Evolutionary conservation across 1,139 yeast species (phyloP).

Genomic region (Scheffersomyces insectosa): DNA sequence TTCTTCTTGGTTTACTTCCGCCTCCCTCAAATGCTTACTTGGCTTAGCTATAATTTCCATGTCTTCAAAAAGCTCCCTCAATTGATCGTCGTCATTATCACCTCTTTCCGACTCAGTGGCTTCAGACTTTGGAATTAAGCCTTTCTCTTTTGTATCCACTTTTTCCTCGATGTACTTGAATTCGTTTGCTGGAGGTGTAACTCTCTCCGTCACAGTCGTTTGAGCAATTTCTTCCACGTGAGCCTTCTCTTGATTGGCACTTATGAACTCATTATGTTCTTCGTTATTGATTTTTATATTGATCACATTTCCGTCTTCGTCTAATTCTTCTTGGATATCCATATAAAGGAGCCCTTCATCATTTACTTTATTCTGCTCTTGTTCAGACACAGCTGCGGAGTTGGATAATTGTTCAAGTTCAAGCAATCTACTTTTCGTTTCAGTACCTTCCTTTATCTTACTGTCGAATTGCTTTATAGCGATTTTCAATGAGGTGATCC

Average conservation of each 20-base stretch:
- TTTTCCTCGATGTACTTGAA: slow-evolving; percentile 9
- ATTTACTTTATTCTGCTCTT: slow-evolving; percentile 14
- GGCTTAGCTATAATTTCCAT: slow-evolving; percentile 39
- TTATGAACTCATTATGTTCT: neutral
- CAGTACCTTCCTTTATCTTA: slow-evolving; percentile 47
- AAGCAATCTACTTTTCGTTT: slow-evolving; percentile 16
- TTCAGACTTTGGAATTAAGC: neutral
- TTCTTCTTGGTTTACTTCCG: slow-evolving; percentile 17
- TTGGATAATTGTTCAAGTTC: neutral
- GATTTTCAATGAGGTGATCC: slow-evolving; percentile 34
- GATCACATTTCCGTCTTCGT: slow-evolving; percentile 72
- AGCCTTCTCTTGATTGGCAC: too few relatives aligned
- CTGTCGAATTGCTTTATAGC: slow-evolving; percentile 38
- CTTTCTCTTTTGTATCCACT: slow-evolving; percentile 1
- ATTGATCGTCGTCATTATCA: slow-evolving; percentile 28
- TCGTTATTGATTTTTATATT: slow-evolving; percentile 32
- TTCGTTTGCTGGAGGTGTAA: slow-evolving; percentile 2
- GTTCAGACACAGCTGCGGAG: slow-evolving; percentile 1
- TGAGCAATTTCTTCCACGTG: neutral
- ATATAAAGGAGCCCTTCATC: slow-evolving; percentile 59
- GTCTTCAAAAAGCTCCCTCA: slow-evolving; percentile 48
- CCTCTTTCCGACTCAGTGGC: slow-evolving; percentile 3
- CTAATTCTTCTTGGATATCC: slow-evolving; percentile 85
- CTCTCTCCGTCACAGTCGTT: slow-evolving; percentile 8
- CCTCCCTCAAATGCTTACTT: neutral